Evolutionary conservation across 2,329 filamentous ascomycete species (phyloP).

Genomic region (Fusarium sp.): DNA sequence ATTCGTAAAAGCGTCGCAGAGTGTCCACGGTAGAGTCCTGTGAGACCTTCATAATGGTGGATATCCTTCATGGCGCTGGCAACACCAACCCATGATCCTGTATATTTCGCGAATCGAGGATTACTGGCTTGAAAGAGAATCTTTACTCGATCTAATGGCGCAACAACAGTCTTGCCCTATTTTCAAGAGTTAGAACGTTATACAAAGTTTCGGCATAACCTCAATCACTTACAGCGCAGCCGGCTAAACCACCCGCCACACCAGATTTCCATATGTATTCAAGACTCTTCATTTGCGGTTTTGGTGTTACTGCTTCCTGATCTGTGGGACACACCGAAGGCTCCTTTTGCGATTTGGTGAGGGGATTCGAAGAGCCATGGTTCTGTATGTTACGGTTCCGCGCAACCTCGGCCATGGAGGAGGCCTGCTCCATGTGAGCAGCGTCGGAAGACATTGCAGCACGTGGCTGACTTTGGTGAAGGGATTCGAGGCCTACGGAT

Average conservation of each 20-base stretch:
- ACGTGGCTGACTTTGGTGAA: slow-evolving; percentile 42
- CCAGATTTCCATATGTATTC: slow-evolving; percentile 88
- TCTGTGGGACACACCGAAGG: slow-evolving; percentile 62
- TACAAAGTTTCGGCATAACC: not conserved
- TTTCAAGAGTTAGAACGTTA: slow-evolving; percentile 19
- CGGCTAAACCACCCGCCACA: slow-evolving; percentile 88
- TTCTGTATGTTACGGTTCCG: slow-evolving; percentile 50
- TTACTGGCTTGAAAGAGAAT: slow-evolving; percentile 98
- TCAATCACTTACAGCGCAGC: slow-evolving; percentile 79
- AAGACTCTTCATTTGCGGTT: slow-evolving; percentile 71
- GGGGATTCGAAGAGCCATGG: slow-evolving; percentile 40
- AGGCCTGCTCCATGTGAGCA: slow-evolving; percentile 67
- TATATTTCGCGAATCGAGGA: slow-evolving; percentile 92
- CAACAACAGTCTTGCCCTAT: slow-evolving; percentile 94
- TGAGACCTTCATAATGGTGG: slow-evolving; percentile 76
- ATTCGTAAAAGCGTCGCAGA: slow-evolving; percentile 94
- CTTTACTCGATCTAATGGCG: slow-evolving; percentile 96
- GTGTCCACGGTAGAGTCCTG: slow-evolving; percentile 90
- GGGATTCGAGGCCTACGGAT: slow-evolving; percentile 34
- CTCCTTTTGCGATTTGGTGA: slow-evolving; percentile 46
- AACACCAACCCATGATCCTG: slow-evolving; percentile 87
- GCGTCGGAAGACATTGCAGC: slow-evolving; percentile 65
- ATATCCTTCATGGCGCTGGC: slow-evolving; percentile 87
- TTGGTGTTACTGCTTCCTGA: slow-evolving; percentile 57
- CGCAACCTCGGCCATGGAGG: slow-evolving; percentile 66